Conservation (phyloP, 116 monocot genomes). For the Trichopus zeylanicus region DNA sequence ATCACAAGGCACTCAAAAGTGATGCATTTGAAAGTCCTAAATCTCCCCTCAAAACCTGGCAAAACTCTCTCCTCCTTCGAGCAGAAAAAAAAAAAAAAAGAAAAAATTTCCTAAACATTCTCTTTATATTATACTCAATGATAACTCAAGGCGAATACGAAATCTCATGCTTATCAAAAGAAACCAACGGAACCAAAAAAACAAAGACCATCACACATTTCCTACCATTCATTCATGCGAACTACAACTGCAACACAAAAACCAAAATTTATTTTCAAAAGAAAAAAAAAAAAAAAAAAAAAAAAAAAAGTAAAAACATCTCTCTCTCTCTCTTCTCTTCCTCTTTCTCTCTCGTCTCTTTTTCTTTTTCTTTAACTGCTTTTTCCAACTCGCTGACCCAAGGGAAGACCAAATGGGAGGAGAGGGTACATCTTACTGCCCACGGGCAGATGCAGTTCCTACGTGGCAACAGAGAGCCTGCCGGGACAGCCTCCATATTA, state of each 20-base stretch:
- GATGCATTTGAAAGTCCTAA: too few relatives aligned
- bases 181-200: background rate
- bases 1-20: too few relatives aligned
- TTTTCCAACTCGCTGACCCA: background rate
- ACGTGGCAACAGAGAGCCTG: background rate
- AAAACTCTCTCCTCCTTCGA: too few relatives aligned
- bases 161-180: background rate
- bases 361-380: conserved; percentile 1
- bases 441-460: background rate
- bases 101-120: background rate
- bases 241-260: background rate
- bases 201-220: too few relatives aligned
- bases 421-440: conserved; percentile 7
- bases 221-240: background rate
- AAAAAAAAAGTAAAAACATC: background rate
- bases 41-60: too few relatives aligned
- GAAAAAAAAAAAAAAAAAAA: conserved; percentile 1
- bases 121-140: background rate
- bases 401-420: conserved; percentile 4
- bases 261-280: background rate
- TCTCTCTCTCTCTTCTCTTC: background rate
- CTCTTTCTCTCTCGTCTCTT: background rate
- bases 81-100: background rate
- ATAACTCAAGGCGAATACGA: background rate
- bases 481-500: background rate